Conservation (phyloP, 2,329 filamentous ascomycete species). For the Phialemonium atrogriseum region DNA sequence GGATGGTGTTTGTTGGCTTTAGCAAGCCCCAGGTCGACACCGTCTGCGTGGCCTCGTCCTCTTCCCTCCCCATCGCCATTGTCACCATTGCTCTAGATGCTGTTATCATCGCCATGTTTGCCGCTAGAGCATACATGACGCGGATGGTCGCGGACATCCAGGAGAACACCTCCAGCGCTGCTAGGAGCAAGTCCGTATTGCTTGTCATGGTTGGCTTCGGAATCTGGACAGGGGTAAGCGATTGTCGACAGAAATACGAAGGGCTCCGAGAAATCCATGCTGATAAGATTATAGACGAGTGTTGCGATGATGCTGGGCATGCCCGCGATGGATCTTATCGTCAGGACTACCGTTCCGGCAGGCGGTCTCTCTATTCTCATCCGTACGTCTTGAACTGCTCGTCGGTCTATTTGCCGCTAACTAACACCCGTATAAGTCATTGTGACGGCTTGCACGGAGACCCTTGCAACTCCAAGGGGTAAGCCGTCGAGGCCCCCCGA, state of each 20-base stretch:
- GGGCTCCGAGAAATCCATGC: not conserved
- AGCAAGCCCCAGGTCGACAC: slow-evolving; percentile 42
- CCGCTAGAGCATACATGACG: slow-evolving; percentile 30
- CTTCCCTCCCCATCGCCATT: slow-evolving; percentile 35
- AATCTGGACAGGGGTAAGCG: slow-evolving; percentile 47
- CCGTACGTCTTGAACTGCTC: slow-evolving; percentile 25
- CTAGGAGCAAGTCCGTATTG: slow-evolving; percentile 31
- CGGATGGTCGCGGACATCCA: slow-evolving; percentile 24
- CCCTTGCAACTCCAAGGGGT: slow-evolving; percentile 20
- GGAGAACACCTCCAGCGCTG: slow-evolving; percentile 16
- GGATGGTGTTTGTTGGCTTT: slow-evolving; percentile 45
- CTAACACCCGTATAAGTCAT: slow-evolving; percentile 23
- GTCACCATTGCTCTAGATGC: slow-evolving; percentile 35
- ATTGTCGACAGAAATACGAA: not conserved
- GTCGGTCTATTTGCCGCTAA: slow-evolving; percentile 1
- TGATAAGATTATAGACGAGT: slow-evolving; percentile 33
- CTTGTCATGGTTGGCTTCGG: slow-evolving; percentile 33
- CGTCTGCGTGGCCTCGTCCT: slow-evolving; percentile 42
- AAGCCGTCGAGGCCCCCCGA: slow-evolving; percentile 24
- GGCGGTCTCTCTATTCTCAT: slow-evolving; percentile 40
- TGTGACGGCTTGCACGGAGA: slow-evolving; percentile 29
- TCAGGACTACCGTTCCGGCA: slow-evolving; percentile 42
- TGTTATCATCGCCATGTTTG: slow-evolving; percentile 32
- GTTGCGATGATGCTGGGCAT: slow-evolving; percentile 42
- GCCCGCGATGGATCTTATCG: slow-evolving; percentile 28